A percentile compares a stretch with the other conserved stretches of the same genome.
Conservation (phyloP, 371 early-diverging fungal genomes). For the Fennellomyces sp. region DNA sequence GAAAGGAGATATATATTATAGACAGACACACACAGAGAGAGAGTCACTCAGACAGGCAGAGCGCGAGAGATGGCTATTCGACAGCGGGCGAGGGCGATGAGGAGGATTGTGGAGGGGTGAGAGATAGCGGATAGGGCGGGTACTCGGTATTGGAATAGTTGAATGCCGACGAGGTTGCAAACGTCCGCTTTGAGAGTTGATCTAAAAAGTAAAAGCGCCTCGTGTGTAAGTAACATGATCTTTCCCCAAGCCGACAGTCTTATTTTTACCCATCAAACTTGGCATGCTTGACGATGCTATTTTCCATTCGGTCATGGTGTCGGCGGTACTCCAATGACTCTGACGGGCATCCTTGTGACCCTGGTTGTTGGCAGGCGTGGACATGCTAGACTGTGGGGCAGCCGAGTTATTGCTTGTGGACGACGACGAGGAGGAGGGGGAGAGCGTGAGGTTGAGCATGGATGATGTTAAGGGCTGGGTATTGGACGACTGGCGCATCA, state of each 20-base stretch:
- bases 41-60: not conserved
- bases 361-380: slow-evolving; percentile 17
- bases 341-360: not conserved
- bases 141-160: slow-evolving; percentile 9
- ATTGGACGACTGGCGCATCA: slow-evolving; percentile 6
- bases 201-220: slow-evolving; percentile 12
- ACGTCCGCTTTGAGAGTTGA: slow-evolving; percentile 33
- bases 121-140: slow-evolving; percentile 25
- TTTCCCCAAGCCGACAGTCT: not conserved
- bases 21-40: not conserved
- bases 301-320: slow-evolving; percentile 21
- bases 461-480: slow-evolving; percentile 30
- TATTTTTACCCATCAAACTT: slow-evolving; percentile 45
- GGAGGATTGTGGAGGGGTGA: slow-evolving; percentile 4
- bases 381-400: slow-evolving; percentile 19
- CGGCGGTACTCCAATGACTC: slow-evolving; percentile 4
- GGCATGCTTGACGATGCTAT: slow-evolving; percentile 29
- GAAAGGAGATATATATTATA: no score
- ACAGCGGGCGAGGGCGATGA: not conserved
- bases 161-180: slow-evolving; percentile 18
- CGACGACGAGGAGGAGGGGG: slow-evolving; percentile 35
- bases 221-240: slow-evolving; percentile 1
- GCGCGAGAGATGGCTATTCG: not conserved
- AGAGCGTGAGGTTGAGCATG: slow-evolving; percentile 44
- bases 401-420: slow-evolving; percentile 17